Evolutionary conservation across 805 yeast species (phyloP).

Genomic region (Wickerhamomyces sydowiorum): DNA sequence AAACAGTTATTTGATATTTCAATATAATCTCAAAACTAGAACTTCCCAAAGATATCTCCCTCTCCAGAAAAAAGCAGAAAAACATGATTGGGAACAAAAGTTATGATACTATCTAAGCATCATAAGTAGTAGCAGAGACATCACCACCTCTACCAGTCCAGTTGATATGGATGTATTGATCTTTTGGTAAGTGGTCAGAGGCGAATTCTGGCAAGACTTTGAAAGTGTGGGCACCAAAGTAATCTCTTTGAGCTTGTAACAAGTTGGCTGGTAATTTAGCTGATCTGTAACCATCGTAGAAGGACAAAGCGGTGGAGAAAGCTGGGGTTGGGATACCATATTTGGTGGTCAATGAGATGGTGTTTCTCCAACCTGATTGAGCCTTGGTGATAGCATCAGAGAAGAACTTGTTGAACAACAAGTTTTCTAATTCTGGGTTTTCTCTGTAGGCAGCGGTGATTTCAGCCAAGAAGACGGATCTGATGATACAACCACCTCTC

Average conservation of each 20-base stretch:
- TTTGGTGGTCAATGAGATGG: conserved; percentile 69
- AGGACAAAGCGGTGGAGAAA: conserved; percentile 91
- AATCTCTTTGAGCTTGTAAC: conserved; percentile 99
- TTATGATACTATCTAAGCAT: conserved; percentile 48
- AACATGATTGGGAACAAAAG: not conserved
- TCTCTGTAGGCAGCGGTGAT: conserved; percentile 95
- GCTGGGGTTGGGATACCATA: conserved; percentile 98
- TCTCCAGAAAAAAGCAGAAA: not conserved
- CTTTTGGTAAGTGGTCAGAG: conserved; percentile 69
- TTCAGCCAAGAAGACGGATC: conserved; percentile 97
- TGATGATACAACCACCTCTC: conserved; percentile 99
- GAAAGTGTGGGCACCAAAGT: conserved; percentile 99
- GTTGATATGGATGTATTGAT: conserved; percentile 87
- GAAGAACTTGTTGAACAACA: conserved; percentile 95
- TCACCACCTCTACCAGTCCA: conserved; percentile 99
- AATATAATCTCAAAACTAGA: too few species aligned
- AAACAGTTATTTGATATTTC: too few species aligned
- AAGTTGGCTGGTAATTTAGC: conserved; percentile 94
- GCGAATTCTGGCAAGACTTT: conserved; percentile 85
- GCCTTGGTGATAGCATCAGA: conserved; percentile 87
- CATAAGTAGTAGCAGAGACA: conserved; percentile 90
- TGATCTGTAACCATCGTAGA: conserved; percentile 99
- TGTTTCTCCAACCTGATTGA: conserved; percentile 92
- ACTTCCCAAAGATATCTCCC: too few species aligned
- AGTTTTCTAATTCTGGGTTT: conserved; percentile 89